Base-by-base conservation (phyloP, 2,329 filamentous ascomycete species). In the Shiraia sp. region DNA sequence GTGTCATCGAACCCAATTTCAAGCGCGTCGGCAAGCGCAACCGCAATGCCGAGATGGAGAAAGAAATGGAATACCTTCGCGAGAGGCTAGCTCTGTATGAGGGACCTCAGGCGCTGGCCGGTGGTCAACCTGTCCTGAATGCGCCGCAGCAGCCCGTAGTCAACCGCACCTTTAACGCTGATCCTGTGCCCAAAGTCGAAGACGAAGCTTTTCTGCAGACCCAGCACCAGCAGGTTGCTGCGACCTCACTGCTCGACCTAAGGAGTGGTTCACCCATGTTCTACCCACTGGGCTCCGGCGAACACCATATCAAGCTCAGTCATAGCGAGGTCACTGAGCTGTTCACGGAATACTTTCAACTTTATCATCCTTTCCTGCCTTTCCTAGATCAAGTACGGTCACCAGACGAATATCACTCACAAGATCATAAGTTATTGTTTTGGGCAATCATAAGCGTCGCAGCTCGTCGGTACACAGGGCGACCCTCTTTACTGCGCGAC, bases 1-100 rank as follows among this genome's bases (percentile, higher is more conserved):
- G 88, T 77, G 88, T 89, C 69, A 92, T 93, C 69, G 87, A 92
- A 69, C 88, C 86, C 60, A 90, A 90, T 69, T 92, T 92, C 73
- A 91, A 90, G 77, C 84, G 88, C 56, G 77, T 91, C 13, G 86
- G 88, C 50, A 93, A 93, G 75, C 81, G 88, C 29, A 87, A 83
- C 51, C 87, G 88, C 66, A 87, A 92, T 69, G 87, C 87, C 59
- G 88, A 91, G 71, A 91, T 91, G 87, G 87, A 90, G 65, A 87
- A 84, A 71, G 86, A 91, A 69, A 88, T 91, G 60, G 86, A 88
- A 43, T 54, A 66, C 30, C 60, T 73, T 51, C 68, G 81, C 76
- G 63, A 63, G 53, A 80, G 83, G 36, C 79, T 82, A 32, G 81
- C 77, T 57, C 75, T 87, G 47, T 73, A 80, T 42, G 75, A 78